Conservation (phyloP, 202 grass and related monocot species). For the Tripidium arundinaceum region DNA sequence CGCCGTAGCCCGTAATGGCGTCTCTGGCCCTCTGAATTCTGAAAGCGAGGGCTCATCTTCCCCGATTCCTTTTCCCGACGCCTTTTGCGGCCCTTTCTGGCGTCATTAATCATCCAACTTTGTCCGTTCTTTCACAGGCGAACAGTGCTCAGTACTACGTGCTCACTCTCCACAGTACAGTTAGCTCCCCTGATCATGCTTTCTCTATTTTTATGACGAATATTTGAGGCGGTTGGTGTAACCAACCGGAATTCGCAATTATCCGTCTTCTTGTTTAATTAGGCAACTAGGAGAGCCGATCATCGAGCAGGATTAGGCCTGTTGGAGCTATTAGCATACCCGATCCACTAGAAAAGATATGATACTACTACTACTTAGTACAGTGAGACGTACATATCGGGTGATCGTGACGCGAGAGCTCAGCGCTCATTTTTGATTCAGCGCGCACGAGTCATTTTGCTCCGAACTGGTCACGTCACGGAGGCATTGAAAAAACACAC, state of each 20-base stretch:
- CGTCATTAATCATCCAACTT: neutral
- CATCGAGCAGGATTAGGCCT: neutral
- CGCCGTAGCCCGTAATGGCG: neutral
- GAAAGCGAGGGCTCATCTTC: slow-evolving; percentile 24
- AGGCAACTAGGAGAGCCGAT: neutral
- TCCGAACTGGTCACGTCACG: neutral
- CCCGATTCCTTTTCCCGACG: neutral
- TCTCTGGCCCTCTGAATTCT: neutral
- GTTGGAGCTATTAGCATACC: neutral
- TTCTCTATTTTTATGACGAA: neutral
- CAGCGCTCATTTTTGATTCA: too few relatives aligned
- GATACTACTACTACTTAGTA: neutral
- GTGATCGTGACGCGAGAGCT: neutral
- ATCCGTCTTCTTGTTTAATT: neutral
- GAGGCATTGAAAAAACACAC: neutral
- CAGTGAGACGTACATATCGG: neutral
- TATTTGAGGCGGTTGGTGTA: slow-evolving; percentile 16
- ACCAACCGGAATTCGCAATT: neutral
- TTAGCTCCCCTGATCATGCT: neutral
- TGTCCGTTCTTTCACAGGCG: slow-evolving; percentile 5
- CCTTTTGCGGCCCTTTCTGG: neutral
- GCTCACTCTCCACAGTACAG: neutral
- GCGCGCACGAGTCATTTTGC: neutral
- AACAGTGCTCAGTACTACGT: neutral
- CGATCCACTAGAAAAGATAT: neutral